A percentile compares a stretch with the other conserved stretches of the same genome.
These are phyloP conservation scores for Blastobotrys mokoenaii DNA, from an alignment of 805 yeast species.

Conservation along the genomic window DNA sequence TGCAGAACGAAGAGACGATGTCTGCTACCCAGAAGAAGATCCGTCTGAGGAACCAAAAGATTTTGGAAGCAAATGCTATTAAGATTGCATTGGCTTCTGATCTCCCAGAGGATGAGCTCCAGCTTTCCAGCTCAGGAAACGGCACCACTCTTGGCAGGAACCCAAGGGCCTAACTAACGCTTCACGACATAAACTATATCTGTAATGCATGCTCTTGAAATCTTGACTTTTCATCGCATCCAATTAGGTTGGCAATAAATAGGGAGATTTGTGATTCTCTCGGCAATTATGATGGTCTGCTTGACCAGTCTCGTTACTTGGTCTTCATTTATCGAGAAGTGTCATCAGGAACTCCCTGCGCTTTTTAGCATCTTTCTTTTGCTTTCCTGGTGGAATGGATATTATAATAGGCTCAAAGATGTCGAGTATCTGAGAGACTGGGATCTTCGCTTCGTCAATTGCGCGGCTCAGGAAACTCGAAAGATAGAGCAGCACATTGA, in stretches of 20 bases:
- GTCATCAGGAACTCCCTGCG: slow-evolving; percentile 28
- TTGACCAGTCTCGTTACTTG: too few species aligned
- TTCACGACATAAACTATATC: too few species aligned
- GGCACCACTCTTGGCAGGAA: slow-evolving; percentile 74
- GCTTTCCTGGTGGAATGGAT: slow-evolving; percentile 21
- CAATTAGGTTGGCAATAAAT: too few species aligned
- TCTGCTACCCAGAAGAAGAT: slow-evolving; percentile 21
- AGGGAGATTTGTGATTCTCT: too few species aligned
- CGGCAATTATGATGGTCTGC: too few species aligned
- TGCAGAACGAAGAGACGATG: slow-evolving; percentile 18
- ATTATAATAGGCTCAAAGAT: slow-evolving; percentile 29
- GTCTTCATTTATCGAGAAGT: slow-evolving; percentile 17
- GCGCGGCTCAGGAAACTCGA: slow-evolving; percentile 33
- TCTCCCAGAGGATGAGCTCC: slow-evolving; percentile 38
- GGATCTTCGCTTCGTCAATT: slow-evolving; percentile 20
- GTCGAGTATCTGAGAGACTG: slow-evolving; percentile 13
- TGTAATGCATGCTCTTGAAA: too few species aligned
- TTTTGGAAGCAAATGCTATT: slow-evolving; percentile 15
- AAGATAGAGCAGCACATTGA: slow-evolving; percentile 35
- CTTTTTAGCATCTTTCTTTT: slow-evolving; percentile 24
- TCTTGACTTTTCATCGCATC: too few species aligned
- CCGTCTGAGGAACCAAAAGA: slow-evolving; percentile 45
- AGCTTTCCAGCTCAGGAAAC: slow-evolving; percentile 42
- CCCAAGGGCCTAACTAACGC: too few species aligned
- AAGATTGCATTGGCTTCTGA: slow-evolving; percentile 49